phyloP scores from a whole-genome alignment of 2,329 filamentous ascomycete genomes.

The Myriosclerotinia duriaeana region DNA sequence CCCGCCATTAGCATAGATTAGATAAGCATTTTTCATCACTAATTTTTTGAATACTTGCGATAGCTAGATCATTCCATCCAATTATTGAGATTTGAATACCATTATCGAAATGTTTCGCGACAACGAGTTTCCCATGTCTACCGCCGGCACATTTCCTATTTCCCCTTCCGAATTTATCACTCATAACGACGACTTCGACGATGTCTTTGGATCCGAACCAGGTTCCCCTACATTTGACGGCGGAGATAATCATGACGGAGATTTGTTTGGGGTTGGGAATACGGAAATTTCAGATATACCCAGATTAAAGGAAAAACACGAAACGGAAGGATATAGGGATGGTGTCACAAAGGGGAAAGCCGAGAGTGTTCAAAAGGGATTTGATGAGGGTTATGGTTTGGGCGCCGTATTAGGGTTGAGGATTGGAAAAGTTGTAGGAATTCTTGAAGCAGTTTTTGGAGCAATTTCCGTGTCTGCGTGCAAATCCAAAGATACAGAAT shows the following conservation, averaged over 20 bases:
- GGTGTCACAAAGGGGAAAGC: constrained; percentile 77
- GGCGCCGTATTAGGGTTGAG: constrained; percentile 77
- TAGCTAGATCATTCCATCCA: neutral
- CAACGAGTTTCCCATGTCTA: constrained; percentile 11
- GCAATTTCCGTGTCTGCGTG: constrained; percentile 43
- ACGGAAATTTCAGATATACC: constrained; percentile 39
- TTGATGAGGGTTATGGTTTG: constrained; percentile 85
- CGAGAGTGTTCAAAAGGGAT: constrained; percentile 76
- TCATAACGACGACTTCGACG: constrained; percentile 37
- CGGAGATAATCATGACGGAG: neutral
- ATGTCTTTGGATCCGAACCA: constrained; percentile 40
- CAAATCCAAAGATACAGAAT: constrained; percentile 25
- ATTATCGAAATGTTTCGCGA: constrained; percentile 19
- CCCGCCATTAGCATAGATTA: neutral
- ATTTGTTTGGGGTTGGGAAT: constrained; percentile 28
- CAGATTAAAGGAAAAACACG: constrained; percentile 39
- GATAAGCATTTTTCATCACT: constrained; percentile 8
- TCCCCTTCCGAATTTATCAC: neutral
- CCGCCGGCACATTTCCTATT: neutral
- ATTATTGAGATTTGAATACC: neutral
- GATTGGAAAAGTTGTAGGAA: constrained; percentile 72
- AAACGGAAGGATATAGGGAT: constrained; percentile 84
- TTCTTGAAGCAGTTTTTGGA: constrained; percentile 68
- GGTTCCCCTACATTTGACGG: constrained; percentile 32
- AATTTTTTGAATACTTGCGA: neutral